A percentile compares a stretch with the other conserved stretches of the same genome.
Conservation (phyloP, 2,329 filamentous ascomycete genomes). For the Diaporthe ampelina region DNA sequence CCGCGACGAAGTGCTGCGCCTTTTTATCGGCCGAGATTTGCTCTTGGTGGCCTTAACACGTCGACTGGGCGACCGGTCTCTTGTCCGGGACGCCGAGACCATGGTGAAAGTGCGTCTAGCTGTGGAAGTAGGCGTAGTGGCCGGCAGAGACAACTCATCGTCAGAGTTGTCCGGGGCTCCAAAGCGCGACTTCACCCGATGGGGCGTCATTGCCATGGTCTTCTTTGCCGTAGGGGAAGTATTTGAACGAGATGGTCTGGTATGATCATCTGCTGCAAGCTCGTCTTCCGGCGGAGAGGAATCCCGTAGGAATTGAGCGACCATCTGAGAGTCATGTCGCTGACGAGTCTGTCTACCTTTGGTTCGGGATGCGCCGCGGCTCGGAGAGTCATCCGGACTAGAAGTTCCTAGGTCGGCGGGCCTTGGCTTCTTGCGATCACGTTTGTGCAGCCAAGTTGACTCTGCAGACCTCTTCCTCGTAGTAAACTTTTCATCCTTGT, state of each 20-base stretch:
- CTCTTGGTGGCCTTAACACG: background rate
- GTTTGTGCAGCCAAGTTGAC: conserved; percentile 30
- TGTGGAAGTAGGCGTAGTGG: conserved; percentile 28
- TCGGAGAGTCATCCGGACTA: conserved; percentile 34
- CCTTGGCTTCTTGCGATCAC: conserved; percentile 31
- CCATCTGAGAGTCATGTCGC: background rate
- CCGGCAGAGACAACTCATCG: conserved; percentile 39
- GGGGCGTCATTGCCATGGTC: background rate
- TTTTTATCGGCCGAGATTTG: background rate
- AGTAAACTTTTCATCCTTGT: background rate
- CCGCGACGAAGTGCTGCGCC: background rate
- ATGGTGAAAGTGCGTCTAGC: background rate
- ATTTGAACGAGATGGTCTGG: background rate
- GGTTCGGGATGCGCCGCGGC: conserved; percentile 24
- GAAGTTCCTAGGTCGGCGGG: background rate
- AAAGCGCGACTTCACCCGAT: background rate
- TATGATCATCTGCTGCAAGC: conserved; percentile 21
- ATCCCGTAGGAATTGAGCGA: background rate
- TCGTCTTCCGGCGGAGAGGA: conserved; percentile 32
- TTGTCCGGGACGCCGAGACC: background rate
- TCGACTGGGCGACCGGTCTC: conserved; percentile 1
- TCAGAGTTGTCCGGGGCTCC: conserved; percentile 34
- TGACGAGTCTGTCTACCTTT: conserved; percentile 6
- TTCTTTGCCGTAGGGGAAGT: conserved; percentile 5
- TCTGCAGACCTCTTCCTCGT: conserved; percentile 39